These are phyloP conservation scores for Panicum virgatum DNA, from an alignment of 202 grass and related monocot genomes.

Conservation along the genomic window DNA sequence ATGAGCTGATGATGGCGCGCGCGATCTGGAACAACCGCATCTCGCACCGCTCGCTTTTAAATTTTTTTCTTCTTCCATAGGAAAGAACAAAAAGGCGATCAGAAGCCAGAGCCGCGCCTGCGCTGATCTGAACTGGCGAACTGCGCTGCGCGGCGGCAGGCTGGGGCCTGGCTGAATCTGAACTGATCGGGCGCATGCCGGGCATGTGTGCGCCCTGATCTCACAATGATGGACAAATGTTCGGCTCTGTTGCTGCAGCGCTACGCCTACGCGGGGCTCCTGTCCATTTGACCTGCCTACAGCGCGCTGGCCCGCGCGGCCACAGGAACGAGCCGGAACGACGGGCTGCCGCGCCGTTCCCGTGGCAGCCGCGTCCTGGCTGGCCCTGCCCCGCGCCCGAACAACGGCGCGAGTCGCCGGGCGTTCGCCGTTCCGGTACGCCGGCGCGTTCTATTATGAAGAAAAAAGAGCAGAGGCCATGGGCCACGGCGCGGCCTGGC, in stretches of 20 bases:
- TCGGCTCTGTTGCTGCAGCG: not conserved
- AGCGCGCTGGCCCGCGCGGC: conserved; percentile 11
- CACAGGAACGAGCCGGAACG: not conserved
- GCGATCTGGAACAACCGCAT: too few species aligned
- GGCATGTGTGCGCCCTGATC: conserved; percentile 25
- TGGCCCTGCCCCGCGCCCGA: not conserved
- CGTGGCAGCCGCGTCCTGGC: not conserved
- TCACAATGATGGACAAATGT: conserved; percentile 3
- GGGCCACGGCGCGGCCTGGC: not conserved
- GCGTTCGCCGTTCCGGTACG: conserved; percentile 7
- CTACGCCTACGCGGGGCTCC: not conserved
- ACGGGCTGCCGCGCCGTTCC: not conserved
- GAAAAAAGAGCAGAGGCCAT: too few species aligned
- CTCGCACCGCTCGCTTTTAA: too few species aligned
- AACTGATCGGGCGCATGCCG: not conserved
- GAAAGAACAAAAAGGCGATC: conserved; percentile 20
- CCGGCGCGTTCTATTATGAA: not conserved
- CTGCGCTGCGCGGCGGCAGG: not conserved
- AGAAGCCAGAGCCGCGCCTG: not conserved
- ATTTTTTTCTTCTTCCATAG: too few species aligned
- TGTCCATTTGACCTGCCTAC: conserved; percentile 42
- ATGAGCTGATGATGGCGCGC: not conserved
- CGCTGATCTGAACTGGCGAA: not conserved
- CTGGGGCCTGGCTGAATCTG: not conserved
- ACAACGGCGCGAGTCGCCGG: not conserved